Percentiles rank a stretch among this genome's conserved stretches.
Conservation (phyloP, 805 yeast species). For the Suhomyces prunicola region DNA sequence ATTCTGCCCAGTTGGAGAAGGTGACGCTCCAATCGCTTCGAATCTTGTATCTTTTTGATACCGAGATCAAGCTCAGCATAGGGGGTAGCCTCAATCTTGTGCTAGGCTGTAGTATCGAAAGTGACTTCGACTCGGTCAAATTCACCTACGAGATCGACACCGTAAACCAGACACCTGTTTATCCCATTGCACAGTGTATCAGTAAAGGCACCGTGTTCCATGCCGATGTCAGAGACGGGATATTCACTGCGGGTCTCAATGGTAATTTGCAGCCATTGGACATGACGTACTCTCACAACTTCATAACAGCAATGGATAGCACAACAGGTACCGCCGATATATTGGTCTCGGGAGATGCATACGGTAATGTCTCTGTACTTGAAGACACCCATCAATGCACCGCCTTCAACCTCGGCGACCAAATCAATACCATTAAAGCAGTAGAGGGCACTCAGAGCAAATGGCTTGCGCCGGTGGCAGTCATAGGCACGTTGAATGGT, state of each 20-base stretch:
- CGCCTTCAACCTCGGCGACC: conserved; percentile 26
- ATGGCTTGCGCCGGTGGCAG: conserved; percentile 4
- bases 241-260: not conserved
- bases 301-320: conserved; percentile 3
- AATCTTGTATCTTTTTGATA: not conserved
- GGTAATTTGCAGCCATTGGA: not conserved
- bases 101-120: not conserved
- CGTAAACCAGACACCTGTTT: not conserved
- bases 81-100: not conserved
- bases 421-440: conserved; percentile 21
- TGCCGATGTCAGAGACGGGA: conserved; percentile 6
- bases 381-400: conserved; percentile 9
- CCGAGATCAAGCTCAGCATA: not conserved
- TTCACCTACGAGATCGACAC: not conserved
- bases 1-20: not conserved
- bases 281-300: conserved; percentile 1
- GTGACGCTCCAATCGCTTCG: not conserved
- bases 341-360: conserved; percentile 24
- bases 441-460: not conserved
- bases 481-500: conserved; percentile 30
- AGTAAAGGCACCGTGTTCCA: not conserved
- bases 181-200: not conserved
- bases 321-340: not conserved
- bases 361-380: conserved; percentile 25
- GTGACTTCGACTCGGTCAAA: not conserved